phyloP scores from a whole-genome alignment of 2,329 filamentous ascomycete genomes.

The Aspergillus ibericus region DNA sequence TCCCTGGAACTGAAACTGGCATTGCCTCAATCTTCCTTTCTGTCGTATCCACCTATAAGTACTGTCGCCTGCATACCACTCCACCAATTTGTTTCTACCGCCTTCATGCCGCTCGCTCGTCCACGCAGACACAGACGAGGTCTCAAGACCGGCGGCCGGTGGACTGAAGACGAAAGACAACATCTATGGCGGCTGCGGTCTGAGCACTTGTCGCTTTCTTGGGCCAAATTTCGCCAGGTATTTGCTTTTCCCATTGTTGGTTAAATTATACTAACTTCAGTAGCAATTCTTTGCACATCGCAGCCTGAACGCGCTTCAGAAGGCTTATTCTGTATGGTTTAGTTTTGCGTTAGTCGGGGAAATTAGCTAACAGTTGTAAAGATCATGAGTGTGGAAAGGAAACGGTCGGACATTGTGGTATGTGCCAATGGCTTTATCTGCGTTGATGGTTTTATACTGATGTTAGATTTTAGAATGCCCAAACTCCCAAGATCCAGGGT shows the following conservation, averaged over 20 bases:
- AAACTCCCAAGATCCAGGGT: no score
- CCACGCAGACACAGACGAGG: background rate
- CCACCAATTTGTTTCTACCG: background rate
- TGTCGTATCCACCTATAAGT: no score
- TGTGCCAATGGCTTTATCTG: background rate
- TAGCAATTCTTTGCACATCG: background rate
- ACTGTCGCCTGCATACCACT: no score
- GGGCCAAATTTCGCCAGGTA: background rate
- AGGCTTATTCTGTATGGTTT: background rate
- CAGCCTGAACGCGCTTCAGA: background rate
- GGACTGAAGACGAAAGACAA: background rate
- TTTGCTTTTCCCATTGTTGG: background rate
- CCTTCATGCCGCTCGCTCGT: background rate
- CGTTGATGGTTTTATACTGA: background rate
- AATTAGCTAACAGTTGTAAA: background rate
- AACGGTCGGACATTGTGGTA: background rate
- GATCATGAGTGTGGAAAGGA: background rate
- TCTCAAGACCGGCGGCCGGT: background rate
- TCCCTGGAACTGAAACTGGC: no score
- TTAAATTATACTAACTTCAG: background rate
- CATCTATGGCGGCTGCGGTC: background rate
- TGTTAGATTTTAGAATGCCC: background rate
- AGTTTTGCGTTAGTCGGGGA: no score
- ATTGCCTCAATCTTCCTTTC: no score
- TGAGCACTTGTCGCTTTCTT: background rate